A percentile compares a stretch with the other conserved stretches of the same genome.
Conservation (phyloP, 2,329 filamentous ascomycete genomes). For the Aspergillus latus region DNA sequence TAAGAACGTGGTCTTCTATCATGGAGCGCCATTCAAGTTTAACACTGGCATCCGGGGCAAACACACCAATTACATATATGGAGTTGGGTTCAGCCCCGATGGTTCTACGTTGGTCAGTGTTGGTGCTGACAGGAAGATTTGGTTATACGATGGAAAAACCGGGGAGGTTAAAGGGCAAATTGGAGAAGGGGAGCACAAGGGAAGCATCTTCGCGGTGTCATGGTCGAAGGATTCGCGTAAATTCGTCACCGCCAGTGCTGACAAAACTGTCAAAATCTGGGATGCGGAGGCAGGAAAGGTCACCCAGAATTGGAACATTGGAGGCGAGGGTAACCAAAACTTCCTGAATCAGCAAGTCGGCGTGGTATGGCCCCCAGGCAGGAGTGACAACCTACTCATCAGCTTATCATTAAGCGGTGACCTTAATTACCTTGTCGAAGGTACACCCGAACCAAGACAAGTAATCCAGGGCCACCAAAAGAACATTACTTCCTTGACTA, state of each 20-base stretch:
- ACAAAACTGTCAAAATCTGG: slow-evolving; percentile 94
- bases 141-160: slow-evolving; percentile 94
- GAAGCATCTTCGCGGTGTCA: slow-evolving; percentile 87
- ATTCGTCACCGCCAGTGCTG: slow-evolving; percentile 87
- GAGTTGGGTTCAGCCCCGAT: slow-evolving; percentile 85
- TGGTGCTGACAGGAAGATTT: slow-evolving; percentile 87
- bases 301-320: slow-evolving; percentile 81
- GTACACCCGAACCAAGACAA: slow-evolving; percentile 65
- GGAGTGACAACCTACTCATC: slow-evolving; percentile 83
- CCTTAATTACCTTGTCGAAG: slow-evolving; percentile 81
- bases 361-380: slow-evolving; percentile 81
- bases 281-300: slow-evolving; percentile 77
- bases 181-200: slow-evolving; percentile 72
- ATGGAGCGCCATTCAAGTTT: slow-evolving; percentile 95
- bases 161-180: slow-evolving; percentile 78
- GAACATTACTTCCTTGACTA: slow-evolving; percentile 75
- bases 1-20: slow-evolving; percentile 83
- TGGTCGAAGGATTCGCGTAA: slow-evolving; percentile 85
- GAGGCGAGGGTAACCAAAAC: slow-evolving; percentile 68
- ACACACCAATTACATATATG: slow-evolving; percentile 87
- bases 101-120: slow-evolving; percentile 80
- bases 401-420: slow-evolving; percentile 86
- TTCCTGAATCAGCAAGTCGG: slow-evolving; percentile 89
- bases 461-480: slow-evolving; percentile 88
- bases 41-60: slow-evolving; percentile 74